Percentiles rank a stretch among this genome's conserved stretches.
Conservation (phyloP, 257 asterid species). For the Eucommia ulmoides region DNA sequence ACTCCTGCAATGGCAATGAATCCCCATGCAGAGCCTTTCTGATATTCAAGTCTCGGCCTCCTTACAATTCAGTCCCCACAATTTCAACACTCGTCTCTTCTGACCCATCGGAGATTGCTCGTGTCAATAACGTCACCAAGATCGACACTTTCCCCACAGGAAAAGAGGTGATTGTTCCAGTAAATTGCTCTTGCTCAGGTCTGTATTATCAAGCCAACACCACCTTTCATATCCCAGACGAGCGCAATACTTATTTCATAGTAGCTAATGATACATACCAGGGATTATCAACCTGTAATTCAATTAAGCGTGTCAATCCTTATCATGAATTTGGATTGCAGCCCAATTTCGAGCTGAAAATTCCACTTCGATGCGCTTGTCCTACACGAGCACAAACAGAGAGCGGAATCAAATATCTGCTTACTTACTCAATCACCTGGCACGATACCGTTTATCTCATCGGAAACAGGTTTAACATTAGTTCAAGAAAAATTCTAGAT, state of each 20-base stretch:
- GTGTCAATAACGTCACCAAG: constrained; percentile 24
- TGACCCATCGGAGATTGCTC: constrained; percentile 20
- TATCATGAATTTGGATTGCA: constrained; percentile 9
- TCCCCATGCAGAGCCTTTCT: constrained; percentile 39
- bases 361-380: constrained; percentile 27
- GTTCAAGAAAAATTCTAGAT: constrained; percentile 12
- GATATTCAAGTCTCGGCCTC: constrained; percentile 32
- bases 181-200: constrained; percentile 39
- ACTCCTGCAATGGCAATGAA: constrained; percentile 28
- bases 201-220: constrained; percentile 25
- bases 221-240: constrained; percentile 12
- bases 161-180: constrained; percentile 33
- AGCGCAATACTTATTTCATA: constrained; percentile 17
- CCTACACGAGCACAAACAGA: not conserved
- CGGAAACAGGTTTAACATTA: constrained; percentile 28
- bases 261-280: constrained; percentile 40
- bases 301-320: constrained; percentile 13
- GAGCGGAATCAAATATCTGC: constrained; percentile 12
- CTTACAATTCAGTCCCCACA: constrained; percentile 27
- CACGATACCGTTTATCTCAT: constrained; percentile 23
- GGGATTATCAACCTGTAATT: constrained; percentile 38
- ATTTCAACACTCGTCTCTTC: constrained; percentile 38
- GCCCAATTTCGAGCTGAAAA: constrained; percentile 19
- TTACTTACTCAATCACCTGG: constrained; percentile 27
- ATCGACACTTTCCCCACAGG: constrained; percentile 20